phyloP scores from a whole-genome alignment of 306 rosid species.

The Casuarina glauca region DNA sequence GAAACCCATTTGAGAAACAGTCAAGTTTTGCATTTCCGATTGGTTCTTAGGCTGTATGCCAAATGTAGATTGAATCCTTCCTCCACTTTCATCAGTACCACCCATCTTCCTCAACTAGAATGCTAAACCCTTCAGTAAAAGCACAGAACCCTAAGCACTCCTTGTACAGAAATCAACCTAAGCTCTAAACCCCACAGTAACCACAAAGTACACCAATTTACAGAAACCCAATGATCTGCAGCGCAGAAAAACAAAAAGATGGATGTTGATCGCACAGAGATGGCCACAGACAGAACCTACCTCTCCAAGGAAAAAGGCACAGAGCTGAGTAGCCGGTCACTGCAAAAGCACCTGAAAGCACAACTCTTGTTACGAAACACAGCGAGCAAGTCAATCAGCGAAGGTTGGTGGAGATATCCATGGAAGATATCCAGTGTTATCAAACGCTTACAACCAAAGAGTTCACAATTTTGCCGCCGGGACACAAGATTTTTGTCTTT shows the following conservation, averaged over 20 bases:
- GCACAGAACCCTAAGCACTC: constrained; percentile 1
- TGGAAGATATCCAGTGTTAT: not conserved
- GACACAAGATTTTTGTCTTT: not conserved
- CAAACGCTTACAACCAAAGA: not conserved
- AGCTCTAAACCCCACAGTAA: not conserved
- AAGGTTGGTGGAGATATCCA: not conserved
- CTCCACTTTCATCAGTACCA: constrained; percentile 43
- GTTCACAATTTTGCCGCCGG: not conserved
- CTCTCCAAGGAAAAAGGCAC: not conserved
- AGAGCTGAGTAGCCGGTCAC: not conserved
- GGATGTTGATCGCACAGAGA: not conserved
- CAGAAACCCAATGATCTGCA: constrained; percentile 1
- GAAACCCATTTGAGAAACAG: constrained; percentile 41
- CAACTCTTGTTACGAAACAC: not conserved
- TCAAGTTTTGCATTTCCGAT: constrained; percentile 41
- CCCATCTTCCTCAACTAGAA: constrained; percentile 43
- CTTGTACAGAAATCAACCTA: not conserved
- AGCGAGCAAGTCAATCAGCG: not conserved
- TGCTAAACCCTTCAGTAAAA: constrained; percentile 6
- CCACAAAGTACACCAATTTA: not conserved
- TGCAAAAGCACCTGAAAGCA: not conserved
- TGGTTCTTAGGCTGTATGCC: constrained; percentile 38
- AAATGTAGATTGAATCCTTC: constrained; percentile 35
- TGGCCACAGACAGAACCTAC: not conserved
- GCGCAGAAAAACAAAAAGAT: not conserved